Evolutionary conservation across 495 filamentous ascomycete genomes (phyloP), one percentile per base, ranked within the genome.

Genomic region (Trichocladium uniseriatum): DNA sequence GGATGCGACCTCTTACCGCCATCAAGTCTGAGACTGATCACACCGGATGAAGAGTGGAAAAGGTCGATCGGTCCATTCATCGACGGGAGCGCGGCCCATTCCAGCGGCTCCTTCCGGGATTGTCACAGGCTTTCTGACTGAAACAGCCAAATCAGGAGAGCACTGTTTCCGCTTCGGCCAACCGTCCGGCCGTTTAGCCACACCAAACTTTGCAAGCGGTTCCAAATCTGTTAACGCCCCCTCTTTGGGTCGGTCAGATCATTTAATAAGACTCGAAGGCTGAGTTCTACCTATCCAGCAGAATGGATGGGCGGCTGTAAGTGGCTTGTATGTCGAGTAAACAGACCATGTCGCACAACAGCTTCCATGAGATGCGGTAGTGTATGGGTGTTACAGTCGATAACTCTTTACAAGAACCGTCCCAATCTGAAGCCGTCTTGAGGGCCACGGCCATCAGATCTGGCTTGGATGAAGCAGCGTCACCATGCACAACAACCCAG

Each of bases 61-160:
- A 8, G 24, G 4, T 27, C 24, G 24, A 8, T 27, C 4, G 24
- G n/a, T n/a, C n/a, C n/a, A n/a, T n/a, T n/a, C n/a, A n/a, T n/a
- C n/a, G n/a, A n/a, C n/a, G n/a, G n/a, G 24, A 27, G 24, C 8
- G 8, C 8, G 49, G 41, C 35, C 56, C n/a, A 41, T 45, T 38
- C 48, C 6, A 22, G 39, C n/a, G 21, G 9, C 20, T 28, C 11
- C 22, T 29, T 55, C 56, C 20, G 37, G 47, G 42, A 43, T 42
- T 52, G 56, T 57, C 48, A 48, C 55, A 51, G 44, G 46, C 29
- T 32, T 19, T 22, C 19, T 22, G 41, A 29, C 51, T 49, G 48
- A 55, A 54, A 54, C 54, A 58, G 53, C 53, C 64, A 59, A 66
- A 69, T 67, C 64, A 66, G 52, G 48, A 51, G 40, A 42, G 31